phyloP scores from a whole-genome alignment of 129 eudicot species.

The Tagetes erecta region DNA sequence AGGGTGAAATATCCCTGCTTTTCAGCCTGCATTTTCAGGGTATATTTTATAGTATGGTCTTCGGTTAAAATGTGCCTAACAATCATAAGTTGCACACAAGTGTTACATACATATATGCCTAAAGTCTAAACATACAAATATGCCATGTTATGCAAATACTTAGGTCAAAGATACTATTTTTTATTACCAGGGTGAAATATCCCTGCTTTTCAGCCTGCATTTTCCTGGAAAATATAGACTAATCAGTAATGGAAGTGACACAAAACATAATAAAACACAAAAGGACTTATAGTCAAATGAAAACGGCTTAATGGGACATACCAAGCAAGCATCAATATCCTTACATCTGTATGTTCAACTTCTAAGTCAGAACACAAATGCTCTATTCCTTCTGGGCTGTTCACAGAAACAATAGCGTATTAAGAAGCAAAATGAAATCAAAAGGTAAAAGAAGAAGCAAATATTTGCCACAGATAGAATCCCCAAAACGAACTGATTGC shows the following conservation, averaged over 20 bases:
- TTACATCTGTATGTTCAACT: constrained; percentile 74
- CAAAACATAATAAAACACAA: constrained; percentile 5
- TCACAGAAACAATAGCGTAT: background rate
- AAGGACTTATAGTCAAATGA: background rate
- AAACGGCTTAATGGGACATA: constrained; percentile 23
- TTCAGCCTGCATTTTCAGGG: background rate
- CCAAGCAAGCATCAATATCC: constrained; percentile 92
- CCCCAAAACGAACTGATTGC: background rate
- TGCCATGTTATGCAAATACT: background rate
- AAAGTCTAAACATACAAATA: background rate
- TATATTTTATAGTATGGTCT: background rate
- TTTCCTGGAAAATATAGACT: constrained; percentile 50
- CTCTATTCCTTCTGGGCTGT: constrained; percentile 90
- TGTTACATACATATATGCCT: background rate
- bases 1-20: too few relatives aligned
- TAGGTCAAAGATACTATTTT: background rate
- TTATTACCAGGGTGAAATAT: constrained; percentile 74
- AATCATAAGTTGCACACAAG: constrained; percentile 12
- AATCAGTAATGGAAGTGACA: constrained; percentile 21
- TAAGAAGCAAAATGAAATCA: background rate
- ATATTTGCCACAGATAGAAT: background rate
- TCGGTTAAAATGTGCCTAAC: background rate
- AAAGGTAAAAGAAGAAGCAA: background rate
- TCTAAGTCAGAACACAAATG: constrained; percentile 67
- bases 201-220: constrained; percentile 90